A percentile compares a stretch with the other conserved stretches of the same genome.
These are phyloP conservation scores for Debaryomycetaceae sp. DNA, from an alignment of 1,139 yeast species.

Conservation along the genomic window DNA sequence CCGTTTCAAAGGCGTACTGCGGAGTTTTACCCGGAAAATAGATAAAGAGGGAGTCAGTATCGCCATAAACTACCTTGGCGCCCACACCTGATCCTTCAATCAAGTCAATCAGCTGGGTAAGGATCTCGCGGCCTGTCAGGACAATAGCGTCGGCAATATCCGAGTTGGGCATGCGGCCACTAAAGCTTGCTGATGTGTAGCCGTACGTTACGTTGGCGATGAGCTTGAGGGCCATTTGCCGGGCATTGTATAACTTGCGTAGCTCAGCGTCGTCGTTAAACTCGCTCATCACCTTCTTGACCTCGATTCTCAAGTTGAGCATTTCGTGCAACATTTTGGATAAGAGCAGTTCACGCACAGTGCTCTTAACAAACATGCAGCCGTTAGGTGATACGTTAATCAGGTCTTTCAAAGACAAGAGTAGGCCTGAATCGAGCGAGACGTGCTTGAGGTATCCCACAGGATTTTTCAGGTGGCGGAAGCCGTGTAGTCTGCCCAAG, in stretches of 20 bases:
- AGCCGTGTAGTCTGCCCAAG: constrained; percentile 55
- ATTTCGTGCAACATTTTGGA: constrained; percentile 82
- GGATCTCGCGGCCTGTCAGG: constrained; percentile 76
- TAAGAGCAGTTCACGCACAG: constrained; percentile 58
- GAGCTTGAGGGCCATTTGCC: constrained; percentile 79
- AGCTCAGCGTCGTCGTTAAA: constrained; percentile 35
- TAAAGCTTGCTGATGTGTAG: constrained; percentile 85
- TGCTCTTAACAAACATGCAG: constrained; percentile 56
- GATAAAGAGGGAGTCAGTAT: constrained; percentile 87
- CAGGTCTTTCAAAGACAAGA: constrained; percentile 39
- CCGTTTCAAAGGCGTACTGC: constrained; percentile 68
- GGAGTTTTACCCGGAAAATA: constrained; percentile 76
- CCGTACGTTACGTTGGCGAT: constrained; percentile 96
- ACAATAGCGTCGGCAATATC: constrained; percentile 94
- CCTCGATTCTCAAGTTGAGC: constrained; percentile 65
- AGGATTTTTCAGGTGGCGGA: constrained; percentile 29
- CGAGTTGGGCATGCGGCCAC: constrained; percentile 95
- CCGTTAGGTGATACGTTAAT: constrained; percentile 81
- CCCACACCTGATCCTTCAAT: constrained; percentile 67
- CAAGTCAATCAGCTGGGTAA: constrained; percentile 55
- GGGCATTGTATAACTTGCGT: constrained; percentile 52
- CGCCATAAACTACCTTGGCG: constrained; percentile 93
- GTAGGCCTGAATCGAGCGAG: constrained; percentile 44
- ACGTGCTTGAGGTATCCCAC: constrained; percentile 35
- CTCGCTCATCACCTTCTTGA: constrained; percentile 61